Percentiles rank a stretch among this genome's conserved stretches.
phyloP scores from a whole-genome alignment of 352 stramenopile genomes.

The Elongisporangium anandrum region DNA sequence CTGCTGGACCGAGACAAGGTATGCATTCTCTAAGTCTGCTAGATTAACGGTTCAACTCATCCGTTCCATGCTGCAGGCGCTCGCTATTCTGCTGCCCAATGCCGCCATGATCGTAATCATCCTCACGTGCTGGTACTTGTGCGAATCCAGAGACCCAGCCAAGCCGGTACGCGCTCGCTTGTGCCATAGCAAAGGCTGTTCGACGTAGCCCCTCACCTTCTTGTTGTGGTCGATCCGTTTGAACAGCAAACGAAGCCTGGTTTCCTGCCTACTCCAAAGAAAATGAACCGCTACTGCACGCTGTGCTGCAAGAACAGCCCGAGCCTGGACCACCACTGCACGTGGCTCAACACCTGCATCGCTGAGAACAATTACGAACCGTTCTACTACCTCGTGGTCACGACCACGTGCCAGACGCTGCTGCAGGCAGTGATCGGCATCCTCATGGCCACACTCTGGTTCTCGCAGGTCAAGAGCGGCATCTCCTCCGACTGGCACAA shows the following conservation, averaged over 20 bases:
- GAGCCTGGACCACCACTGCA: slow-evolving; percentile 82
- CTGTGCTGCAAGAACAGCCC: slow-evolving; percentile 81
- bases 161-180: slow-evolving; percentile 30
- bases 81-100: slow-evolving; percentile 66
- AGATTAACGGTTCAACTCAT: neutral
- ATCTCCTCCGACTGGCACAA: slow-evolving; percentile 33
- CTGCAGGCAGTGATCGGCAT: slow-evolving; percentile 68
- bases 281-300: slow-evolving; percentile 76
- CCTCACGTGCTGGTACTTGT: slow-evolving; percentile 60
- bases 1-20: slow-evolving; percentile 58
- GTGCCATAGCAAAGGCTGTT: neutral
- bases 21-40: neutral
- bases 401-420: slow-evolving; percentile 48
- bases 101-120: slow-evolving; percentile 48
- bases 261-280: slow-evolving; percentile 31
- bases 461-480: slow-evolving; percentile 41
- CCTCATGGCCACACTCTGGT: slow-evolving; percentile 73
- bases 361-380: slow-evolving; percentile 79
- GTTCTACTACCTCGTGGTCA: slow-evolving; percentile 76
- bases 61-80: slow-evolving; percentile 24
- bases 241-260: slow-evolving; percentile 25
- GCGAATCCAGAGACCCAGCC: slow-evolving; percentile 57
- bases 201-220: neutral
- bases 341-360: slow-evolving; percentile 87
- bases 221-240: neutral